Percentiles rank a stretch among this genome's conserved stretches.
phyloP scores from a whole-genome alignment of 1,284 basidiomycete genomes.

The Apiotrichum sp. region DNA sequence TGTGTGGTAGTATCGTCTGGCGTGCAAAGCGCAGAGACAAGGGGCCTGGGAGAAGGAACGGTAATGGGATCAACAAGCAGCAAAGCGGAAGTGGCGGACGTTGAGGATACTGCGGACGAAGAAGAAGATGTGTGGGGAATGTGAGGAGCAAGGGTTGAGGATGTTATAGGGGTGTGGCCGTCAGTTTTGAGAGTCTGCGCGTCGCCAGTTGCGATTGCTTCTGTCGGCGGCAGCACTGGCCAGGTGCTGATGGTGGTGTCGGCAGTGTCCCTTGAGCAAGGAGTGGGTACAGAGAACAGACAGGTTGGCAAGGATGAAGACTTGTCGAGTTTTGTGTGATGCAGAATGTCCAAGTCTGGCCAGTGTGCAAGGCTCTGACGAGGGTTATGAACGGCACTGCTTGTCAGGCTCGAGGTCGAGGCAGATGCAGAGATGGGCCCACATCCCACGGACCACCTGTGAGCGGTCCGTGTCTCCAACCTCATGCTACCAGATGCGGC shows the following conservation, averaged over 20 bases:
- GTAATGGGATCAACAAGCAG: background rate
- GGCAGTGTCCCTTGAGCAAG: too few relatives aligned
- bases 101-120: background rate
- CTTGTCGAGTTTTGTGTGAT: background rate
- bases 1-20: background rate
- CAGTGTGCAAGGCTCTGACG: background rate
- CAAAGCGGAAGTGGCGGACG: background rate
- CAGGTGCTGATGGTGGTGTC: too few relatives aligned
- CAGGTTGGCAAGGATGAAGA: background rate
- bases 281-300: background rate
- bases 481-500: too few relatives aligned
- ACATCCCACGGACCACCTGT: background rate
- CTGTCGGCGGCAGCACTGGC: background rate
- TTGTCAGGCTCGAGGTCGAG: background rate
- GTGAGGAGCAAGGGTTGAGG: background rate
- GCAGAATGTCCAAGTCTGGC: background rate
- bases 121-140: background rate
- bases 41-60: background rate
- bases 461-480: background rate
- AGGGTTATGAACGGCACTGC: background rate
- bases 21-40: background rate
- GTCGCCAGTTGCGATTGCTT: background rate
- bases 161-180: background rate
- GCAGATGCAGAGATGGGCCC: background rate
- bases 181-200: background rate